Evolutionary conservation across 441 rosid species (phyloP).

Genomic region (Erodium moschatum): DNA sequence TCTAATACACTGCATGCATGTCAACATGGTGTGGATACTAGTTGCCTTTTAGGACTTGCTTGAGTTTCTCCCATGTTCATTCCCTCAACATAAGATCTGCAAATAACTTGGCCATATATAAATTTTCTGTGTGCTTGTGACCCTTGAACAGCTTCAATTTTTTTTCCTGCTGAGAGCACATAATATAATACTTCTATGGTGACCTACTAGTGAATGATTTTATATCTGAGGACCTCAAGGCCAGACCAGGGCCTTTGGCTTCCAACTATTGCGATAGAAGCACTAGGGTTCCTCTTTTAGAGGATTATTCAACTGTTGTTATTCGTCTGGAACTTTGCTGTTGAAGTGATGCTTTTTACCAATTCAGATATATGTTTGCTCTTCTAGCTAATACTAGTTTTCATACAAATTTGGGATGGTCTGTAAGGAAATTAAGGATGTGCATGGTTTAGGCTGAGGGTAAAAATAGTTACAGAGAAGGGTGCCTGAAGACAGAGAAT

Average conservation of each 20-base stretch:
- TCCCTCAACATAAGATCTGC: neutral
- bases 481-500: neutral
- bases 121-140: too few species aligned
- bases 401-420: neutral
- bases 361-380: neutral
- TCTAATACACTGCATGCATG: slow-evolving; percentile 2
- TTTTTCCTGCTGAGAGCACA: too few species aligned
- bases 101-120: too few species aligned
- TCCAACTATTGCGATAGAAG: too few species aligned
- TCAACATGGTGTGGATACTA: neutral
- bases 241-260: too few species aligned
- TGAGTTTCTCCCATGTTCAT: neutral
- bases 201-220: too few species aligned
- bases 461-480: neutral
- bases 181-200: too few species aligned
- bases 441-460: neutral
- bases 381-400: neutral
- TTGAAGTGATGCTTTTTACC: neutral
- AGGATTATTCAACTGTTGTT: too few species aligned
- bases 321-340: neutral
- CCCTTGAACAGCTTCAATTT: neutral
- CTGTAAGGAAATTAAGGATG: neutral
- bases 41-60: neutral
- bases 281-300: too few species aligned
- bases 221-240: too few species aligned